Base-by-base conservation (phyloP, 352 stramenopile species). In the Globisporangium radiosum region DNA sequence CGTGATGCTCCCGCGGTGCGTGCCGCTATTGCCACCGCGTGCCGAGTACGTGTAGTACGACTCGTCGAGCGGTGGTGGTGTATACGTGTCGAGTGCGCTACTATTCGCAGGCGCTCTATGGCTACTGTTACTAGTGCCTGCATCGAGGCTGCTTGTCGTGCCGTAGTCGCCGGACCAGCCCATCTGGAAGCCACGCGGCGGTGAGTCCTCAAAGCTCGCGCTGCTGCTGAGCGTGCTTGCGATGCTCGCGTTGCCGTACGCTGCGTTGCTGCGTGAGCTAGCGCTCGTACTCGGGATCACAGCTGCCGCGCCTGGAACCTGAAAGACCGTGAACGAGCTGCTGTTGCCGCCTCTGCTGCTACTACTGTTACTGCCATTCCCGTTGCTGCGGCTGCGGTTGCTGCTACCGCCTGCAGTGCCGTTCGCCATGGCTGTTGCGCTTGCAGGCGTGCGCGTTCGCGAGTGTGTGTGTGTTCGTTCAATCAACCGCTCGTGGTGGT, bases 241-340 rank as follows among this genome's bases (percentile, higher is more conserved):
- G 57, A 50, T 17, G 39, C 53, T 48, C 11, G 37, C 40, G 39
- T 33, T 50, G 53, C 39, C 53, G 53, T 58, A 51, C 53, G 43
- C 40, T 25, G 13, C 49, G 45, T 36, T 54, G n/a, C 33, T 38
- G 54, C 4, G 15, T n/a, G 15, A 37, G 48, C 14, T 9, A 14
- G 14, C n/a, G 58, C 25, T 9, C 47, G 49, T 40, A 25, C 58
- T 37, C 56, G 69, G 54, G 38, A 61, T 40, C 15, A 57, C 51
- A 9, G 50, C 36, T 11, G 51, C 47, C 5, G 66, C 59, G 25
- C 62, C 76, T 8, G 80, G 80, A 38, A 88, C 80, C 66, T 82
- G 80, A 61, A 90, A 90, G 45, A 86, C 72, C 25, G 72, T 76
- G 64, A 90, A 90, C 76, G 47, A 80, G 62, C 68, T 73, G 17